phyloP scores from a whole-genome alignment of 1,284 basidiomycete species.

The Cryptococcus amylolentus region DNA sequence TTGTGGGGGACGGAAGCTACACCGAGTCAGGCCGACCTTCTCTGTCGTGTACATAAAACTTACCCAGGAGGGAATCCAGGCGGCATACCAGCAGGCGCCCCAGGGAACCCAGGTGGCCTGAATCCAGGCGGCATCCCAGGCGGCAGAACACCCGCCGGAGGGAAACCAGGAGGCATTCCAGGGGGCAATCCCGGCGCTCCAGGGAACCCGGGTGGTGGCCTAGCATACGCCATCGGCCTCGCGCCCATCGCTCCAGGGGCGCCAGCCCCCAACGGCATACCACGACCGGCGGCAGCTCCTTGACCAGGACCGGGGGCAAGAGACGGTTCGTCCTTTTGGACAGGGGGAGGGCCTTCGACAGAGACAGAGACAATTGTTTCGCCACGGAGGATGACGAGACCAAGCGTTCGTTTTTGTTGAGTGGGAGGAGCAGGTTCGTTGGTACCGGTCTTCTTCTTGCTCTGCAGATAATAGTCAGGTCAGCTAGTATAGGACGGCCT shows the following conservation, averaged over 20 bases:
- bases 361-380: slow-evolving; percentile 94
- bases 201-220: slow-evolving; percentile 57
- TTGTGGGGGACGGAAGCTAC: slow-evolving; percentile 34
- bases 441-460: slow-evolving; percentile 49
- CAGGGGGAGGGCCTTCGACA: slow-evolving; percentile 96
- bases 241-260: slow-evolving; percentile 65
- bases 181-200: slow-evolving; percentile 59
- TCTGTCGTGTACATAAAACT: slow-evolving; percentile 30
- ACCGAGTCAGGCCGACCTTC: background rate
- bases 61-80: slow-evolving; percentile 65
- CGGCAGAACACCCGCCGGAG: slow-evolving; percentile 34
- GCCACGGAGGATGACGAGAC: slow-evolving; percentile 91
- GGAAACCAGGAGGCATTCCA: slow-evolving; percentile 50
- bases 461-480: slow-evolving; percentile 19
- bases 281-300: slow-evolving; percentile 92
- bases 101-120: slow-evolving; percentile 72
- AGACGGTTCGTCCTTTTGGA: slow-evolving; percentile 78
- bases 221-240: slow-evolving; percentile 74
- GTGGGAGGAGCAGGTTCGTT: slow-evolving; percentile 68
- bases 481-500: background rate
- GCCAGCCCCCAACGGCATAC: slow-evolving; percentile 92
- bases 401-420: slow-evolving; percentile 93
- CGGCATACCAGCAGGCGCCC: slow-evolving; percentile 54
- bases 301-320: slow-evolving; percentile 74
- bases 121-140: slow-evolving; percentile 65